Evolutionary conservation across 371 early-diverging fungal species (phyloP).

Genomic region (Chytridium lagenaria): DNA sequence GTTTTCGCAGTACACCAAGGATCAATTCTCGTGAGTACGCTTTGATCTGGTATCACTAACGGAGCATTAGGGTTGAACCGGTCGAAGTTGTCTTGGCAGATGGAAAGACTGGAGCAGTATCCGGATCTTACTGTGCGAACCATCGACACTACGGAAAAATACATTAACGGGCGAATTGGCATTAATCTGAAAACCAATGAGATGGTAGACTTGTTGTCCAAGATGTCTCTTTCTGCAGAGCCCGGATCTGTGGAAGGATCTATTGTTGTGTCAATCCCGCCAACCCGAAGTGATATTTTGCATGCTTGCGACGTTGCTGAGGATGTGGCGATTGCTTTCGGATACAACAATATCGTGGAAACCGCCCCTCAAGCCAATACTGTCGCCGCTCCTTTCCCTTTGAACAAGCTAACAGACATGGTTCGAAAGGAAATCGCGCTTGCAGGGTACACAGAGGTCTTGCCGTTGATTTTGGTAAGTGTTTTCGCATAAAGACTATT

Average conservation of each 20-base stretch:
- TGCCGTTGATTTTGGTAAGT: constrained; percentile 90
- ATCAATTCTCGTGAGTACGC: constrained; percentile 85
- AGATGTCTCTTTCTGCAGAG: constrained; percentile 85
- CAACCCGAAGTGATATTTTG: constrained; percentile 95
- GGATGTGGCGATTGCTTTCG: constrained; percentile 99
- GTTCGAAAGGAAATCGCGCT: constrained; percentile 91
- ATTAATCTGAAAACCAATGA: constrained; percentile 74
- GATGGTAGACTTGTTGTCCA: constrained; percentile 76
- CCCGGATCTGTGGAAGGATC: constrained; percentile 64
- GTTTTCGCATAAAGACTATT: not conserved
- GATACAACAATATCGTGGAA: constrained; percentile 94
- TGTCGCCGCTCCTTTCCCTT: constrained; percentile 85
- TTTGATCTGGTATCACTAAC: no score
- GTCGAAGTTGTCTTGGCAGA: constrained; percentile 90
- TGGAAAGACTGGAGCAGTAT: constrained; percentile 68
- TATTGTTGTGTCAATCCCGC: constrained; percentile 78
- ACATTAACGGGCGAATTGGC: constrained; percentile 88
- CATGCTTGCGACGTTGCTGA: constrained; percentile 99
- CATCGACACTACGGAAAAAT: constrained; percentile 76
- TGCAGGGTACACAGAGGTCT: constrained; percentile 95
- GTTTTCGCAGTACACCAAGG: constrained; percentile 92
- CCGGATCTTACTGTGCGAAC: constrained; percentile 77
- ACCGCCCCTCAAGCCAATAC: constrained; percentile 83
- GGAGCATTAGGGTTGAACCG: constrained; percentile 86
- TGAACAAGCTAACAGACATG: constrained; percentile 94